Conservation (phyloP, 1,139 yeast genomes). For the Candida tropicalis region DNA sequence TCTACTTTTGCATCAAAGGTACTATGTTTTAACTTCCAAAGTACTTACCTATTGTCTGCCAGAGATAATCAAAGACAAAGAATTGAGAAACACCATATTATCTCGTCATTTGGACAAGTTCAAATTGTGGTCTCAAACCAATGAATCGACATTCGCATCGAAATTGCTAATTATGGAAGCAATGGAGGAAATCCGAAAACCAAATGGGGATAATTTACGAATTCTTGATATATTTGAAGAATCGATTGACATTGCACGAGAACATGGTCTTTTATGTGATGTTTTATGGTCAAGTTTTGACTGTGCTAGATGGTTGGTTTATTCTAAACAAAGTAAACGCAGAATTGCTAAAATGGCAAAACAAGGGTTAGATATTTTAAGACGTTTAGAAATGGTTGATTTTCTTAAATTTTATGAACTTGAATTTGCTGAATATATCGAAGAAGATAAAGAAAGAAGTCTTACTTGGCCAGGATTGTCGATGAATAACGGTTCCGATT, state of each 20-base stretch:
- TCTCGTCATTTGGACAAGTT: slow-evolving; percentile 20
- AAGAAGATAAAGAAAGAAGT: slow-evolving; percentile 14
- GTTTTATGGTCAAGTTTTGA: slow-evolving; percentile 45
- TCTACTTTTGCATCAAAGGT: slow-evolving; percentile 28
- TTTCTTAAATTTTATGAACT: slow-evolving; percentile 17
- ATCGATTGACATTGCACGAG: slow-evolving; percentile 42
- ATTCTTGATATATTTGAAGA: slow-evolving; percentile 50
- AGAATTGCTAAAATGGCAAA: slow-evolving; percentile 24
- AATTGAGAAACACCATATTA: slow-evolving; percentile 14
- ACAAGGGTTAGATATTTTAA: slow-evolving; percentile 23
- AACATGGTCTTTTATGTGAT: slow-evolving; percentile 36
- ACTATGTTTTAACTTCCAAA: slow-evolving; percentile 22
- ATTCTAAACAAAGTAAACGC: slow-evolving; percentile 23
- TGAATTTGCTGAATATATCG: slow-evolving; percentile 23
- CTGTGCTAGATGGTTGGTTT: slow-evolving; percentile 49
- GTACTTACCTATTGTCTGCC: slow-evolving; percentile 16
- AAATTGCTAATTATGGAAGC: slow-evolving; percentile 40
- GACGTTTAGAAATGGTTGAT: slow-evolving; percentile 21
- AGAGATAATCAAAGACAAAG: slow-evolving; percentile 5
- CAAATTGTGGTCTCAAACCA: slow-evolving; percentile 34
- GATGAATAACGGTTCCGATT: slow-evolving; percentile 8
- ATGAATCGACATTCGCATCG: slow-evolving; percentile 39
- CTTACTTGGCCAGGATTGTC: slow-evolving; percentile 38
- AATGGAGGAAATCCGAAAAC: slow-evolving; percentile 23
- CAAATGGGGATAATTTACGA: slow-evolving; percentile 31